Base-by-base conservation (phyloP, 2,329 filamentous ascomycete species). In the Xenosphaeropsis pyriputrescens region DNA sequence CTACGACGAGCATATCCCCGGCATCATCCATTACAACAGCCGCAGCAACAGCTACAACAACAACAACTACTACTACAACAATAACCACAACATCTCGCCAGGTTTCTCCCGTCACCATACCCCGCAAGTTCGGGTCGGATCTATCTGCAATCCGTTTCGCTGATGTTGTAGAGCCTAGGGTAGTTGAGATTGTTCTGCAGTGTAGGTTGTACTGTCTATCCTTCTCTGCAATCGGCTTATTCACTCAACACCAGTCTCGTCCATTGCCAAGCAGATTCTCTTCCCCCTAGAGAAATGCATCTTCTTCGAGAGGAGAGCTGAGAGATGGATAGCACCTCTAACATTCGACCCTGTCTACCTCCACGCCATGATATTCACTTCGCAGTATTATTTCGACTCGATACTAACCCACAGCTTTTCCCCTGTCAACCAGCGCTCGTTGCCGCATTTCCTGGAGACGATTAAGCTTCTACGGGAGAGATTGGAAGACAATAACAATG, bases 341-440 rank as follows among this genome's bases (percentile, higher is more conserved):
- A 45, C 47, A 5, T 22, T 43, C n/a, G 58, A 62, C 38, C 41
- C 54, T 2, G 54, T 52, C 8, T 59, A 57, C 36, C 47, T 62
- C 2, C 57, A 63, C 42, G 47, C 54, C 26, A 50, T 52, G 32
- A 48, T 56, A 6, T 61, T 59, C 41, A 50, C 53, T 1, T 43
- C 54, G 5, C 49, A 57, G 18, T 45, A 44, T 18, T 62, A 55
- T 43, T 53, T 57, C 37, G 46, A 53, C 29, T 19, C 45, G 5
- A 12, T 54, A 6, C 14, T 44, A 12, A 42, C 46, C 16, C 36
- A 40, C 6, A 33, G 39, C 36, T 8, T 34, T 12, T 18, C 17
- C 6, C 18, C 13, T 7, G 18, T 38, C 9, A 42, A 41, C 30
- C 34, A 40, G 22, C 15, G 40, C 13, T 39, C 42, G 6, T 42